Base-by-base conservation (phyloP, 2,329 filamentous ascomycete species). In the Cladosporium sp. region DNA sequence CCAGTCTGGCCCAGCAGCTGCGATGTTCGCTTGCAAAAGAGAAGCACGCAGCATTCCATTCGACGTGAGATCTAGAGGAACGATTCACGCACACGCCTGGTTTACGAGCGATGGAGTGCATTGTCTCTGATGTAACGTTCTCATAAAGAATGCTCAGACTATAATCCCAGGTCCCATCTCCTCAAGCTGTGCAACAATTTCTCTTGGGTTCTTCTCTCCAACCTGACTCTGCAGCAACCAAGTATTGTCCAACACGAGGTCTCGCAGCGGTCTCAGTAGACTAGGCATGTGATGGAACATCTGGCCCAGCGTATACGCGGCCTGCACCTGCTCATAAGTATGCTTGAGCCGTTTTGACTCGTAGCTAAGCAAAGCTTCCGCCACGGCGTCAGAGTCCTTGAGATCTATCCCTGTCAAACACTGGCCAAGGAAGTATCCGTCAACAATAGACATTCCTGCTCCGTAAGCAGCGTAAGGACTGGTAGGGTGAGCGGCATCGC, bases 401-500 rank as follows among this genome's bases (percentile, higher is more conserved):
- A 51, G 15, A 13, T 51, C 35, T 7, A 51, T 6, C 1, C 48
- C 48, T 9, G 19, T 19, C 3, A 51, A 15, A 24, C 35, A 51
- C 10, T 51, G 32, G 10, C 34, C 48, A 5, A 51, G 20, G 22
- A 17, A 51, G n/a, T 51, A 51, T 20, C 48, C 48, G 19, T 51
- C 48, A 3, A 20, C 20, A 15, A 51, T 51, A 3, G 32, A 24
- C 48, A 51, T 51, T 4, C 48, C 48, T 10, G 35, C 35, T 3
- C 48, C 48, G 20, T 51, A 51, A 12, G 48, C 48, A 10, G 48
- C 48, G 19, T 51, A 51, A 12, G 76, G 76, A 2, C 76, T 64
- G 62, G 68, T 73, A 1, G 72, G 67, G 61, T 75, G 73, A 4
- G 72, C 72, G 2, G 71, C 71, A 58, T 75, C 73, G 1, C 73